Evolutionary conservation across 257 asterid genomes (phyloP).

Genomic region (Nicotiana benthamiana): DNA sequence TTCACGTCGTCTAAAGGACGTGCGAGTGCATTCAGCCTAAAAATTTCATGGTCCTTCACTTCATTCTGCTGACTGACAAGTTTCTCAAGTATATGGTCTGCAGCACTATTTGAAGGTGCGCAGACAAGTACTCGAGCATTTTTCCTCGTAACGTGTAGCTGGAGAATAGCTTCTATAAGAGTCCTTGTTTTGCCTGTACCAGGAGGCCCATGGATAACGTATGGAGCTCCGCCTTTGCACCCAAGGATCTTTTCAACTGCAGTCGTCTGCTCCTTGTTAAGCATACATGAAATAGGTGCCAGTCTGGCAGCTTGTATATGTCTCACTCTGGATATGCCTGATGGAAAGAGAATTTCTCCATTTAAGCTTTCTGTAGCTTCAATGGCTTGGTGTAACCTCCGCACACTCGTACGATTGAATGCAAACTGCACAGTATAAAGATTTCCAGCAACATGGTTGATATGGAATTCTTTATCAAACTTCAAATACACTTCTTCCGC

Average conservation of each 20-base stretch:
- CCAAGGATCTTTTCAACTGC: slow-evolving; percentile 71
- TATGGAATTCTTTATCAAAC: slow-evolving; percentile 53
- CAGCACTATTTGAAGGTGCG: slow-evolving; percentile 95
- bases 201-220: slow-evolving; percentile 90
- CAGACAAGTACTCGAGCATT: slow-evolving; percentile 57
- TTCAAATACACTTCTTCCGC: slow-evolving; percentile 70
- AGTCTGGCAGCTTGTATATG: slow-evolving; percentile 20
- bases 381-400: slow-evolving; percentile 74
- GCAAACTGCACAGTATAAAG: slow-evolving; percentile 68
- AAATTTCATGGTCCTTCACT: slow-evolving; percentile 36
- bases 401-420: slow-evolving; percentile 43
- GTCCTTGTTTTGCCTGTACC: slow-evolving; percentile 96
- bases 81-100: slow-evolving; percentile 76
- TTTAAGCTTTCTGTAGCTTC: slow-evolving; percentile 59
- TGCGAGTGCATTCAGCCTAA: slow-evolving; percentile 65
- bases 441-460: slow-evolving; percentile 34
- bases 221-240: slow-evolving; percentile 73
- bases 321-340: slow-evolving; percentile 19
- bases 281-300: slow-evolving; percentile 44
- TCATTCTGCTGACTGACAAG: slow-evolving; percentile 28
- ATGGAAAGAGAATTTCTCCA: slow-evolving; percentile 59
- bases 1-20: slow-evolving; percentile 70
- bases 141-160: slow-evolving; percentile 32
- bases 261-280: slow-evolving; percentile 56
- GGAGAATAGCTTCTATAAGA: slow-evolving; percentile 76